Conservation (phyloP, 768 basidiomycete species). For the Thelephora ganbajun region DNA sequence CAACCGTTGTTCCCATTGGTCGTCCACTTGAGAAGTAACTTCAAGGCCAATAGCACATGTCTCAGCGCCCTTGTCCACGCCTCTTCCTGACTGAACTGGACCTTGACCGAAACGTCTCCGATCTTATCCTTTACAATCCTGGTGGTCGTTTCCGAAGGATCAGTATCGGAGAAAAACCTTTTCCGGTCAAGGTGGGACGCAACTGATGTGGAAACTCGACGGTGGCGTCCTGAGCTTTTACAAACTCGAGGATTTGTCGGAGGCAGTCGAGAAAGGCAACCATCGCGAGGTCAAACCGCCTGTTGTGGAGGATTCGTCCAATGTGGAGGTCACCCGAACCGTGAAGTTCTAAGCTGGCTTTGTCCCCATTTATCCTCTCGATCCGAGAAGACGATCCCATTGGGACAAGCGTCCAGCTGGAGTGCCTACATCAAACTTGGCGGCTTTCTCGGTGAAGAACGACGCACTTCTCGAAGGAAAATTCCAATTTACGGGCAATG, state of each 20-base stretch:
- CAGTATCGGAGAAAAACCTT: neutral
- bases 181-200: slow-evolving; percentile 20
- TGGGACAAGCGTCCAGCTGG: slow-evolving; percentile 79
- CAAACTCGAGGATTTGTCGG: slow-evolving; percentile 81
- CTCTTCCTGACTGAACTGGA: slow-evolving; percentile 93
- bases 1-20: slow-evolving; percentile 64
- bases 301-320: slow-evolving; percentile 81
- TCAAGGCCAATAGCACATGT: slow-evolving; percentile 80
- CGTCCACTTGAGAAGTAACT: slow-evolving; percentile 79
- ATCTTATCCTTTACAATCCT: slow-evolving; percentile 93
- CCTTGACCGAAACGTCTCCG: slow-evolving; percentile 85
- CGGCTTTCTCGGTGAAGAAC: slow-evolving; percentile 1
- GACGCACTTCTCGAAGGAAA: slow-evolving; percentile 69
- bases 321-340: slow-evolving; percentile 89
- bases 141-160: neutral
- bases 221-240: slow-evolving; percentile 54
- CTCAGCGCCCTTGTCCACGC: slow-evolving; percentile 88
- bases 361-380: slow-evolving; percentile 70
- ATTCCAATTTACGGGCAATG: slow-evolving; percentile 83
- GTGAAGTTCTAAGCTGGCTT: slow-evolving; percentile 81
- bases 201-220: slow-evolving; percentile 83
- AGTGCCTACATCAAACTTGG: neutral
- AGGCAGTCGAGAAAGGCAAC: slow-evolving; percentile 92
- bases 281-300: slow-evolving; percentile 93
- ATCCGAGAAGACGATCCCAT: slow-evolving; percentile 94